These are phyloP conservation scores for Camellia sinensis DNA, from an alignment of 148 eudicot genomes.

Conservation along the genomic window DNA sequence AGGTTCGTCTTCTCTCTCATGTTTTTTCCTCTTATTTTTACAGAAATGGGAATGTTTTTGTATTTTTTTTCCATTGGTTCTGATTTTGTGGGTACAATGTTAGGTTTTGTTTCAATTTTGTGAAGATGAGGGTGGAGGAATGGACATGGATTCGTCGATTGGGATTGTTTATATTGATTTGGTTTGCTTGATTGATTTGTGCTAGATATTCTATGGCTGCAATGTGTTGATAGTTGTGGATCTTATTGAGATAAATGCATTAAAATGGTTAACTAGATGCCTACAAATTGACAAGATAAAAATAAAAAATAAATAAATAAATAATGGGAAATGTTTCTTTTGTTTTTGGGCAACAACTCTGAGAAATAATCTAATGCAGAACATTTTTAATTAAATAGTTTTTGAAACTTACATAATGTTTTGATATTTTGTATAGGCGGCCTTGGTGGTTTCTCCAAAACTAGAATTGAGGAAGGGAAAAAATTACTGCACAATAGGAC, in stretches of 20 bases:
- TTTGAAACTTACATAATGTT: neutral
- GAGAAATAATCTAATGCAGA: neutral
- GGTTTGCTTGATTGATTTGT: neutral
- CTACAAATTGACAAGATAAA: neutral
- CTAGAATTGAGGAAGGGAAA: neutral
- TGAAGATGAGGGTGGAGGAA: conserved; percentile 2
- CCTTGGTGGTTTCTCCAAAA: neutral
- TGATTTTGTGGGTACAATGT: neutral
- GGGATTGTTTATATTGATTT: neutral
- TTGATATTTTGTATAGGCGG: neutral
- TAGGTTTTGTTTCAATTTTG: neutral
- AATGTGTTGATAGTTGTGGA: neutral
- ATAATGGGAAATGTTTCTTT: neutral
- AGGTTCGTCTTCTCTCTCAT: conserved; percentile 36
- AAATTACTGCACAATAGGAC: neutral
- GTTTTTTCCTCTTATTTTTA: neutral
- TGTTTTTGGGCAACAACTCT: neutral
- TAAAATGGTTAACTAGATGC: neutral
- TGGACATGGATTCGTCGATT: neutral
- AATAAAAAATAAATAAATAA: neutral
- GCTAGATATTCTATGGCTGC: neutral
- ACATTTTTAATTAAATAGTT: neutral
- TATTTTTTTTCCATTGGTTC: too few species aligned
- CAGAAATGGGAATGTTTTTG: too few species aligned
- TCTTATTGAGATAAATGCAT: neutral